Evolutionary conservation across 2,329 filamentous ascomycete species (phyloP), one percentile per base, ranked within the genome.

Genomic region (Laburnicola sp.): DNA sequence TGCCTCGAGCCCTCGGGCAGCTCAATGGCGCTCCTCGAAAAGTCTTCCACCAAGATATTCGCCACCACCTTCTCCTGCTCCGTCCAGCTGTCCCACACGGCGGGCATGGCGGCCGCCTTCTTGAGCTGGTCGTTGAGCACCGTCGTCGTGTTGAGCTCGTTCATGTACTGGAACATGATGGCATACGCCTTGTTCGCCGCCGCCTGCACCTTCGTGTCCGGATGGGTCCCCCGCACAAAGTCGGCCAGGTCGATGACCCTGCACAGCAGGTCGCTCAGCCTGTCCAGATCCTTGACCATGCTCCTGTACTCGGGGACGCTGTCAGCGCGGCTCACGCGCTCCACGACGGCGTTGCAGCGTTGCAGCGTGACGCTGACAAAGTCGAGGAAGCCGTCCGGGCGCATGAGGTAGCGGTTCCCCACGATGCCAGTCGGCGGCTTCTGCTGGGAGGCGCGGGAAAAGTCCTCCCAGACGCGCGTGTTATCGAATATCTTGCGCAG

Each of bases 101-200:
- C 85, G 0, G 89, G 86, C 47, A 85, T 84, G 2, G 79, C 80
- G 54, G 87, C 76, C 4, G 91, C 91, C 60, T 81, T 83, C 58
- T 85, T 85, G 31, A 96, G 76, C 72, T 96, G 88, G 52, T 90
- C 83, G 66, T 92, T 88, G 46, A 96, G 76, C 0, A 87, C 89
- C 0, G 89, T 91, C 28, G 91, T 95, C 3, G 92, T 96, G 74
- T 99, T 99, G 51, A 99, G 80, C 66, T 96, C 84, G 73, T 99
- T 99, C 94, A 99, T 99, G 74, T 97, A 99, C 75, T 97, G 89
- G 69, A 96, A 97, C 69, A 96, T 93, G 66, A 87, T 83, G 1
- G 86, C 83, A 82, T 95, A 97, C n/a, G 94, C 92, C 60, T 87
- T 83, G 44, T 86, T 85, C n/a, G 94, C 92, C 16, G 91, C 91